A percentile compares a stretch with the other conserved stretches of the same genome.
Evolutionary conservation across 352 stramenopile genomes (phyloP).

Genomic region (Phytopythium litorale): DNA sequence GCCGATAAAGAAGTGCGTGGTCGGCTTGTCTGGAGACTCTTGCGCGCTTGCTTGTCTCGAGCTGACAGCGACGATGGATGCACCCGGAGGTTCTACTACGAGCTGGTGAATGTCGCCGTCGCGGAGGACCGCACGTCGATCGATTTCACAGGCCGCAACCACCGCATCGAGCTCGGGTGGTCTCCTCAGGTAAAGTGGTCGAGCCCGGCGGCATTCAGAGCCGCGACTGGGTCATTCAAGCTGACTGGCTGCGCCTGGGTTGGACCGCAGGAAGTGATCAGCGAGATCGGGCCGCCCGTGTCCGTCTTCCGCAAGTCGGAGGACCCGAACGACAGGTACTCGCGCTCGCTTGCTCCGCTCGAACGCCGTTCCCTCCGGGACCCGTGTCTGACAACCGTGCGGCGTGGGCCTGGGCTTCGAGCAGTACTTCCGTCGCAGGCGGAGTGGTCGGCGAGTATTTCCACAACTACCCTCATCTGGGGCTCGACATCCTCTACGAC

Average conservation of each 20-base stretch:
- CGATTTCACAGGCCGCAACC: slow-evolving; percentile 56
- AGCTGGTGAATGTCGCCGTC: slow-evolving; percentile 59
- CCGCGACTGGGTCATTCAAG: not conserved
- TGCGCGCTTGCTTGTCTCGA: not conserved
- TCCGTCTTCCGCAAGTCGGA: slow-evolving; percentile 79
- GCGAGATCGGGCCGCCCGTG: slow-evolving; percentile 64
- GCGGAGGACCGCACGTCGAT: slow-evolving; percentile 32
- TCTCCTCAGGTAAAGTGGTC: slow-evolving; percentile 54
- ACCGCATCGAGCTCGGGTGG: slow-evolving; percentile 71
- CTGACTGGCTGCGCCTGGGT: not conserved
- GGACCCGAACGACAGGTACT: slow-evolving; percentile 62
- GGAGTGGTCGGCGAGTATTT: slow-evolving; percentile 72
- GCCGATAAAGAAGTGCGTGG: slow-evolving; percentile 45
- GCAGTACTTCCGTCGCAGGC: slow-evolving; percentile 43
- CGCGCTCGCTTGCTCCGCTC: not conserved
- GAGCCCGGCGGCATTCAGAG: not conserved
- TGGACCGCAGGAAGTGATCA: slow-evolving; percentile 58
- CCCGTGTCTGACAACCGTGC: slow-evolving; percentile 1
- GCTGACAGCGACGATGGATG: not conserved
- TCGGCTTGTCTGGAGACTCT: not conserved
- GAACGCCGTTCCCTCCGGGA: not conserved
- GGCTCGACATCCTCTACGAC: slow-evolving; percentile 75
- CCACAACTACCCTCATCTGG: slow-evolving; percentile 83
- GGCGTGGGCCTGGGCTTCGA: not conserved
- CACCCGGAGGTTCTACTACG: slow-evolving; percentile 61